Evolutionary conservation across 2,329 filamentous ascomycete species (phyloP), one percentile per base, ranked within the genome.

Genomic region (Mycosphaerelloides madeirae): DNA sequence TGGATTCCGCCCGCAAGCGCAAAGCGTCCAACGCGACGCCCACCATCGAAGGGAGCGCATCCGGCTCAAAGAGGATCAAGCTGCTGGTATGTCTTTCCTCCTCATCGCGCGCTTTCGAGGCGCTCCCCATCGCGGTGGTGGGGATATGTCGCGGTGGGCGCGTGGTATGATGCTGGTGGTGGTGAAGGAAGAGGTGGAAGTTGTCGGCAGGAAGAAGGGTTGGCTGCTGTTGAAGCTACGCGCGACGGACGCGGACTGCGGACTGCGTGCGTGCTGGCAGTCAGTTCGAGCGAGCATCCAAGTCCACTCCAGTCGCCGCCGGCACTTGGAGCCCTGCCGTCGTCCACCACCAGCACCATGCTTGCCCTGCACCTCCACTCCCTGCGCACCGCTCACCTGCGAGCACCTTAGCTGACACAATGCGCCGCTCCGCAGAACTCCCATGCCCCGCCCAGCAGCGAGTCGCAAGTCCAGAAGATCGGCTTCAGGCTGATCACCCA

Each of bases 401-500:
- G 19, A 31, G 28, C 14, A 33, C 15, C 9, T 15, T 38, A 32
- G 49, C 54, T 57, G 46, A 56, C 46, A 18, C 34, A 34, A 49
- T 48, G 41, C 43, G 33, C 34, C 44, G 31, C 33, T 19, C 39
- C 38, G 38, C 52, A 63, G 59, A 63, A 63, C 55, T 58, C 56
- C 34, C 55, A 55, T 44, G 52, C 55, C 31, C 44, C 51, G 39
- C 55, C 48, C 39, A 39, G 45, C 37, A 38, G 42, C 32, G 38
- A 43, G 49, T 44, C 45, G 11, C 41, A 46, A 12, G 76, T 62
- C n/a, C 58, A 58, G 41, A 46, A 81, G 43, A 78, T 81, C 58
- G 88, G 88, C 29, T 69, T 87, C 57, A 78, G 77, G 54, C 85
- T 94, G 60, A 70, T 94, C 34, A 81, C 87, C 42, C 81, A 83